Evolutionary conservation across 106 monocot species (phyloP).

Genomic region (Platanthera zijinensis): DNA sequence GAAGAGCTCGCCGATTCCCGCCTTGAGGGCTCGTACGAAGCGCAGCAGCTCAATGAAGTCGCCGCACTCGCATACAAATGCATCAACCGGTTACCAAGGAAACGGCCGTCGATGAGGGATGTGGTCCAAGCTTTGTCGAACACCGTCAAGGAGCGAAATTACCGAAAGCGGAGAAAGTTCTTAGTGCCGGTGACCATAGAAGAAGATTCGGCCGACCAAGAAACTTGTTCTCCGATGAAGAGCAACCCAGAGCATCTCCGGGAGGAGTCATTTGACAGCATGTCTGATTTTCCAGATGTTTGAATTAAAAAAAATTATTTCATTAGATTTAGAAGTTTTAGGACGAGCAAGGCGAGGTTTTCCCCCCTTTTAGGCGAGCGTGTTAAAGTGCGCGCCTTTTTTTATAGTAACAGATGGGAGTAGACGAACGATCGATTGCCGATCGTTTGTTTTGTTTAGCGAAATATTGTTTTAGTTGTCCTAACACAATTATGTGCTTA

Average conservation of each 20-base stretch:
- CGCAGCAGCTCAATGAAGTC: constrained; percentile 52
- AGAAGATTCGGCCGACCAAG: constrained; percentile 17
- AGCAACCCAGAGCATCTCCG: constrained; percentile 31
- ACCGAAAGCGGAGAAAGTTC: constrained; percentile 20
- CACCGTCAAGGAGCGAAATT: constrained; percentile 23
- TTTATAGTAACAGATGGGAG: no score
- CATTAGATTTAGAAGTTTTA: constrained; percentile 1
- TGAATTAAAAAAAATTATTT: constrained; percentile 18
- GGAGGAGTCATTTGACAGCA: constrained; percentile 39
- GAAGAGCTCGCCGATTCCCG: constrained; percentile 73
- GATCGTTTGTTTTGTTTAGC: no score
- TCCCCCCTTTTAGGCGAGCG: neutral
- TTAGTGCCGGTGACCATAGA: constrained; percentile 9
- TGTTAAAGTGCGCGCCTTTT: no score
- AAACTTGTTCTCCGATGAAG: constrained; percentile 10
- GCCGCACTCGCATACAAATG: constrained; percentile 66
- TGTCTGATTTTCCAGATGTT: constrained; percentile 45
- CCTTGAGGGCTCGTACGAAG: constrained; percentile 40
- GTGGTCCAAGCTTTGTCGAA: constrained; percentile 53
- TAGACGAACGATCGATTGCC: no score
- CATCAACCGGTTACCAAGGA: constrained; percentile 39
- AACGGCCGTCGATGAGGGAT: constrained; percentile 73
- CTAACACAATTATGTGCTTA: no score
- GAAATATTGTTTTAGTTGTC: no score
- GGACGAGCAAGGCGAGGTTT: neutral